Evolutionary conservation across 2,329 filamentous ascomycete species (phyloP).

Genomic region (Zopfia rhizophila): DNA sequence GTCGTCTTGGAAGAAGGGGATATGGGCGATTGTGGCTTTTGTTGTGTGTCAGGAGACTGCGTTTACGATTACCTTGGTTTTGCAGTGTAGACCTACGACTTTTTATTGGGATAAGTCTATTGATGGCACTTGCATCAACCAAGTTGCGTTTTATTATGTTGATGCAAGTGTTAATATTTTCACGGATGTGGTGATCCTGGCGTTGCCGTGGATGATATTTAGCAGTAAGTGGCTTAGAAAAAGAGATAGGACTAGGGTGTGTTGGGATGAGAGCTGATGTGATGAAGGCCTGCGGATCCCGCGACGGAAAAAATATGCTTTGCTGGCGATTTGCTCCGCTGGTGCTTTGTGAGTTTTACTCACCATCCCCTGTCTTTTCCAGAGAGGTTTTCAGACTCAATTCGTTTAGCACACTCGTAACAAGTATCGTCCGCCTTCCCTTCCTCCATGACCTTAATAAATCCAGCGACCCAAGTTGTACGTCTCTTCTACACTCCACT

Average conservation of each 20-base stretch:
- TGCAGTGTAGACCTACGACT: constrained; percentile 5
- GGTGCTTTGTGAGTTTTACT: constrained; percentile 6
- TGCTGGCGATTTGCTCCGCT: constrained; percentile 11
- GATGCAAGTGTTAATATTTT: constrained; percentile 4
- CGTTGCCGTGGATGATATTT: constrained; percentile 9
- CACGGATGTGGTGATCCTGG: constrained; percentile 8
- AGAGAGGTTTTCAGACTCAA: neutral
- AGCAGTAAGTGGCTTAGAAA: constrained; percentile 1
- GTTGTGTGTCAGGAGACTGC: constrained; percentile 3
- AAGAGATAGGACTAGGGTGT: too few relatives aligned
- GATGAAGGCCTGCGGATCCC: constrained; percentile 3
- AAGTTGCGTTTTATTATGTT: constrained; percentile 6
- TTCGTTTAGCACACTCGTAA: constrained; percentile 5
- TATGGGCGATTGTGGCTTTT: constrained; percentile 2
- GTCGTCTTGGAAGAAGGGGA: constrained; percentile 4
- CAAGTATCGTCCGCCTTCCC: constrained; percentile 9
- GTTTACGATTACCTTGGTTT: constrained; percentile 1
- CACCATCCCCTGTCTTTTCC: neutral
- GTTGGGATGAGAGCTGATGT: too few relatives aligned
- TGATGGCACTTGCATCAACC: constrained; percentile 8
- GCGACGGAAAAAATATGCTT: constrained; percentile 5
- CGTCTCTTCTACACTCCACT: neutral
- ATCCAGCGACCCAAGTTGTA: constrained; percentile 4
- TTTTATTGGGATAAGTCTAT: constrained; percentile 9
- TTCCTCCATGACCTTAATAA: constrained; percentile 4